Evolutionary conservation across 2,329 filamentous ascomycete genomes (phyloP).

Genomic region (Phaeosphaeria sp.): DNA sequence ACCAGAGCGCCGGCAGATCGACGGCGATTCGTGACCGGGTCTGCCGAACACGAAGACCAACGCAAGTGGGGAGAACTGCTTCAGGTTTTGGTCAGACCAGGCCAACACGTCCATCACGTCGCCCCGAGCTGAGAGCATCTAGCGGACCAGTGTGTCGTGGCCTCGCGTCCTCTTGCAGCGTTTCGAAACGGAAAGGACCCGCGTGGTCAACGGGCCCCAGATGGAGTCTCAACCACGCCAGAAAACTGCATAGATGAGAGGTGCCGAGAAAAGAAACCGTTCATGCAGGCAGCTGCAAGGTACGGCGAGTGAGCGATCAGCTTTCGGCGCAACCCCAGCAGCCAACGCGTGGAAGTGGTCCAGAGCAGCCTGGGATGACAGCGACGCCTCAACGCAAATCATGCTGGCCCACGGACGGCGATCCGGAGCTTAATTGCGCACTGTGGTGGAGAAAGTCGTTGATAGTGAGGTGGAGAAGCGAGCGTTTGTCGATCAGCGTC

Average conservation of each 20-base stretch:
- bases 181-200: slow-evolving; percentile 19
- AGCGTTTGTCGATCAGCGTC: slow-evolving; percentile 3
- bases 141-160: not conserved
- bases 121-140: not conserved
- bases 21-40: slow-evolving; percentile 1
- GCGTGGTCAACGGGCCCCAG: slow-evolving; percentile 4
- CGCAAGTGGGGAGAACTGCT: slow-evolving; percentile 7
- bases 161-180: slow-evolving; percentile 10
- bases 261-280: slow-evolving; percentile 7
- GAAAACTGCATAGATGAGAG: slow-evolving; percentile 3
- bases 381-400: slow-evolving; percentile 8
- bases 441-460: not conserved
- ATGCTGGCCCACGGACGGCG: slow-evolving; percentile 7
- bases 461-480: slow-evolving; percentile 2
- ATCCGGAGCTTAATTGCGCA: slow-evolving; percentile 5
- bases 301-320: slow-evolving; percentile 13
- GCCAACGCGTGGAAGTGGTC: slow-evolving; percentile 3
- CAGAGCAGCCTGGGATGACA: slow-evolving; percentile 9
- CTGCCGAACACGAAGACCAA: not conserved
- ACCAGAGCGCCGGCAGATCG: slow-evolving; percentile 19
- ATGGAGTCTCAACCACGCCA: not conserved
- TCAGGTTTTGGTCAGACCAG: slow-evolving; percentile 17
- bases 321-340: slow-evolving; percentile 9
- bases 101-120: slow-evolving; percentile 5
- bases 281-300: slow-evolving; percentile 19